Base-by-base conservation (phyloP, 768 basidiomycete genomes). In the Leccinum disarticulatum region DNA sequence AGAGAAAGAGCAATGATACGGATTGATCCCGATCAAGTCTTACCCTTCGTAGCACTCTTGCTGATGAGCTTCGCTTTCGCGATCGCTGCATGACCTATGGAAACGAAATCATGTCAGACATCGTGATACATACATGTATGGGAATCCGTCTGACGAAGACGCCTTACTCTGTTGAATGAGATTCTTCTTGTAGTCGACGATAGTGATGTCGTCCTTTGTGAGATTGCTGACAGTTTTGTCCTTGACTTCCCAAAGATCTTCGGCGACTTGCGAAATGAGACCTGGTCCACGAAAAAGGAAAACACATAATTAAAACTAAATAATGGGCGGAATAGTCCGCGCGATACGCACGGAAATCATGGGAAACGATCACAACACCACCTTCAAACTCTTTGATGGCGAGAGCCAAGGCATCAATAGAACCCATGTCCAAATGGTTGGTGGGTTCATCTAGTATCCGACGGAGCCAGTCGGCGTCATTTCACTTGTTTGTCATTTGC, bases 241-340 rank as follows among this genome's bases (percentile, higher is more conserved):
- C 71, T 93, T 93, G 56, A 99, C 97, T 75, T 99, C 97, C 97
- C 97, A 99, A 8, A 99, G 87, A 74, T 98, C 96, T 72, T 98
- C 92, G 41, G 96, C 97, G 38, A 99, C 96, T 78, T 98, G 95
- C 53, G 90, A 90, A 76, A 98, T 98, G 64, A 98, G 86, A 68
- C 91, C 91, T 93, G 66, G 60, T 46, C 47, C 46, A 55, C 58
- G 41, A 57, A 67, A 55, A 43, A 56, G 48, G 57, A 54, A 41
- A 41, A 41, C 17, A 54, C 30, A 38, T 67, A 8, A 65, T 48
- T 43, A 55, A 64, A 19, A 55, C 57, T 31, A 41, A 65, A 48
- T 9, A 31, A 15, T 27, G 50, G 27, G 25, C 30, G 43, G 9
- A 15, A 25, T 36, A 47, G 51, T 56, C 56, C 31, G 57, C 56